These are phyloP conservation scores for Protoeuglena noctilucae DNA, from an alignment of 139 green algal species.

Conservation along the genomic window DNA sequence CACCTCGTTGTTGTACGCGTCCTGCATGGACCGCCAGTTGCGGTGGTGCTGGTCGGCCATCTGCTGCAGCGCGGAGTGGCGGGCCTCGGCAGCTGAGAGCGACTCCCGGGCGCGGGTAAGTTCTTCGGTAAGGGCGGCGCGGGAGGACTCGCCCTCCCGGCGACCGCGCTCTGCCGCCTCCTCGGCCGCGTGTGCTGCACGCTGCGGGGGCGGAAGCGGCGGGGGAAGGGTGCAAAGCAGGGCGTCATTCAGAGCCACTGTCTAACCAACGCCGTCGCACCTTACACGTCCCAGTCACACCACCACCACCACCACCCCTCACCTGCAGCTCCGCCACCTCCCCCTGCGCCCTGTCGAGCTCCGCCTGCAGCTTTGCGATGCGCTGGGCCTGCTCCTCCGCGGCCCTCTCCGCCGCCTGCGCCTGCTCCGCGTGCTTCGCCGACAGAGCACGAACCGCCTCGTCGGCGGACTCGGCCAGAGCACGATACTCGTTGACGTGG, in stretches of 20 bases:
- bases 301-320: too few species aligned
- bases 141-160: too few species aligned
- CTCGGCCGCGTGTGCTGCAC: too few species aligned
- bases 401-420: neutral
- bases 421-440: neutral
- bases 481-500: slow-evolving; percentile 6
- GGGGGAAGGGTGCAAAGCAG: too few species aligned
- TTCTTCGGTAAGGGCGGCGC: too few species aligned
- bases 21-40: slow-evolving; percentile 3
- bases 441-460: neutral
- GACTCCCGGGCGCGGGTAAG: too few species aligned
- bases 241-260: too few species aligned
- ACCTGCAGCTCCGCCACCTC: neutral
- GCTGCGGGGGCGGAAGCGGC: too few species aligned
- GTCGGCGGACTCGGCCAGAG: slow-evolving; percentile 2
- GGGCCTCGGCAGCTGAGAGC: slow-evolving; percentile 3
- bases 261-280: too few species aligned
- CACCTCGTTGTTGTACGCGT: slow-evolving; percentile 5
- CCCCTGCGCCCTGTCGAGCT: slow-evolving; percentile 2
- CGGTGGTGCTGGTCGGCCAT: slow-evolving; percentile 2
- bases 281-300: too few species aligned
- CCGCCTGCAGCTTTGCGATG: neutral
- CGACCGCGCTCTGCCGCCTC: too few species aligned
- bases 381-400: neutral
- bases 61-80: neutral